A percentile compares a stretch with the other conserved stretches of the same genome.
Conservation (phyloP, 129 eudicot species). For the Centaurea solstitialis region DNA sequence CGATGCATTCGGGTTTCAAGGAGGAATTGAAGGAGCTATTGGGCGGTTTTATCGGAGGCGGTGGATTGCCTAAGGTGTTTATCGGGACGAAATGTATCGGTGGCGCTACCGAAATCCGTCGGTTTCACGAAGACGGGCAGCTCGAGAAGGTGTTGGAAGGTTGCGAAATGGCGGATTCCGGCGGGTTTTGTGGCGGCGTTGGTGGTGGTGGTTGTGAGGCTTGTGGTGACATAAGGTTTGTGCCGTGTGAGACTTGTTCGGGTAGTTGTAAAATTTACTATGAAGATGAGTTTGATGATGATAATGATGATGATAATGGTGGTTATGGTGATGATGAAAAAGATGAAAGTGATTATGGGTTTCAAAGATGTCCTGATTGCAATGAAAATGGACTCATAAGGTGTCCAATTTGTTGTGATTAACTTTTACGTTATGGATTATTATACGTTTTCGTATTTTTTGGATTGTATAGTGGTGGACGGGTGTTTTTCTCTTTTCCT, state of each 20-base stretch:
- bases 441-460: constrained; percentile 6
- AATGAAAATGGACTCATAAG: constrained; percentile 89
- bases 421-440: constrained; percentile 2
- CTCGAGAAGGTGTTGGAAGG: constrained; percentile 69
- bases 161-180: constrained; percentile 52
- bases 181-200: constrained; percentile 29
- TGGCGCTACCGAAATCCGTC: constrained; percentile 71
- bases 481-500: neutral
- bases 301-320: constrained; percentile 18
- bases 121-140: constrained; percentile 74
- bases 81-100: constrained; percentile 62
- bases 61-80: constrained; percentile 78
- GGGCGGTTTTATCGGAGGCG: constrained; percentile 45
- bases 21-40: constrained; percentile 74
- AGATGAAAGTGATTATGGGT: constrained; percentile 67
- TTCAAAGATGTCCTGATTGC: constrained; percentile 91
- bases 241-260: constrained; percentile 93
- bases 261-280: constrained; percentile 91
- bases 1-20: constrained; percentile 92
- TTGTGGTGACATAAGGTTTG: constrained; percentile 86
- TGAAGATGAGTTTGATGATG: constrained; percentile 51
- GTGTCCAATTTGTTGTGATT: constrained; percentile 90
- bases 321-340: constrained; percentile 23
- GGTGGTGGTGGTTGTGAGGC: constrained; percentile 67
- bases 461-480: constrained; percentile 26